Evolutionary conservation across 202 grass and related monocot species (phyloP).

Genomic region (Musa balbisiana): DNA sequence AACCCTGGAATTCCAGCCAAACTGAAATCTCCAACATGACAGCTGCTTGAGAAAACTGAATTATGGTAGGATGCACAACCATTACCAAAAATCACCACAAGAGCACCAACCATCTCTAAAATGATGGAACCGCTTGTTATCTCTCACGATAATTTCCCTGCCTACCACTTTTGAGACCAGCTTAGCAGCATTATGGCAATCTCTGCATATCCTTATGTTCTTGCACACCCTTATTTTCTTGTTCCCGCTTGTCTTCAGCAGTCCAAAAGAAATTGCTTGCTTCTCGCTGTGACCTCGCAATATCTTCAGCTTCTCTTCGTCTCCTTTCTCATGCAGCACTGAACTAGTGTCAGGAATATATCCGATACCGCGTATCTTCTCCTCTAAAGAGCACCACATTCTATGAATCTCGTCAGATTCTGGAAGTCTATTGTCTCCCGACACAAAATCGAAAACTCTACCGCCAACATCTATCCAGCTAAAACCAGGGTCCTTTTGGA

Average conservation of each 20-base stretch:
- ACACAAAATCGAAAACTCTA: constrained; percentile 16
- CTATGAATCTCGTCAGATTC: constrained; percentile 20
- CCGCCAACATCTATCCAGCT: constrained; percentile 24
- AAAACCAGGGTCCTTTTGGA: constrained; percentile 25
- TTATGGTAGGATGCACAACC: not conserved
- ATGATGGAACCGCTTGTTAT: constrained; percentile 53
- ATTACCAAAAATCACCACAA: constrained; percentile 45
- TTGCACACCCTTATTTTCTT: constrained; percentile 47
- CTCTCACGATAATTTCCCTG: constrained; percentile 45
- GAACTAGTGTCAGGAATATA: constrained; percentile 37
- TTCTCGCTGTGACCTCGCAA: constrained; percentile 59
- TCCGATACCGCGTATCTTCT: constrained; percentile 30
- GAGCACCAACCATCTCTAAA: constrained; percentile 42
- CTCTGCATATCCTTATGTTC: constrained; percentile 67
- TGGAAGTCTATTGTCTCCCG: constrained; percentile 18
- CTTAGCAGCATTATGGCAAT: constrained; percentile 49
- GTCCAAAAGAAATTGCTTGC: constrained; percentile 41
- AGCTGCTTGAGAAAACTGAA: no score
- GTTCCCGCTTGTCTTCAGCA: constrained; percentile 25
- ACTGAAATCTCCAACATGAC: not conserved
- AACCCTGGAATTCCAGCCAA: not conserved
- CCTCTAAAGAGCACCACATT: constrained; percentile 38
- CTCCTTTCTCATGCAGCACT: constrained; percentile 43
- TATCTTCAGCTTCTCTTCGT: constrained; percentile 37
- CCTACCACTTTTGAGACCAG: constrained; percentile 29